Base-by-base conservation (phyloP, 805 yeast species). In the Candida insectorum region DNA sequence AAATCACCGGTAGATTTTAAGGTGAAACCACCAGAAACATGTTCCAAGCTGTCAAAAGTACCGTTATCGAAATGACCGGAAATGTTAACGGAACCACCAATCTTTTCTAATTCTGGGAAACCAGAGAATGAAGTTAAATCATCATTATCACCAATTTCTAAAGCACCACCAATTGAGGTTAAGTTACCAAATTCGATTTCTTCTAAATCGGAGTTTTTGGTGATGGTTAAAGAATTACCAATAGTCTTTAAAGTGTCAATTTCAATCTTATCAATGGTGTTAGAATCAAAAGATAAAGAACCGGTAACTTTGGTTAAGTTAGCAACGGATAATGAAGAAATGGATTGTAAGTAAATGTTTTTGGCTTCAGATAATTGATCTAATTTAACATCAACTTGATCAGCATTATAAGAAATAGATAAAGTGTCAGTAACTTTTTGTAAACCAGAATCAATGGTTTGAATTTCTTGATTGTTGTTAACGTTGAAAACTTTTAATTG, bases 1-100 rank as follows among this genome's bases (percentile, higher is more conserved):
- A 86, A 79, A 54, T 83, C 81, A 58, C 85, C 83, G 38, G 67
- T 58, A 41, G 96, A 74, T 59, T 81, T 82, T 56, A 93, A 73
- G 56, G 69, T 68, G 68, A 89, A 94, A 64, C 95, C 96, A 77
- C 98, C 98, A 60, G 78, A 77, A 53, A 93, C 95, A 54, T 82
- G 76, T 51, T 64, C 70, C 61, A 93, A 78, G 22, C 76, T 54
- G 47, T 81, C 77, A 60, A 93, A 76, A 41, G 87, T 68, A 56
- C 93, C 93, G 55, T 79, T 75, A 60, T 79, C 71, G 67, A 87
- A 86, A 65, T 75, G 69, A 73, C 98, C 98, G 47, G 62, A 65
- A 46, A 91, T 65, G 58, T 71, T 72, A 47, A 91, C 78, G 51
- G 97, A 93, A 76, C 98, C 97, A 58, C 84, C 85, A 52, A 91